phyloP scores from a whole-genome alignment of 2,329 filamentous ascomycete species.

The Aureobasidium sp. region DNA sequence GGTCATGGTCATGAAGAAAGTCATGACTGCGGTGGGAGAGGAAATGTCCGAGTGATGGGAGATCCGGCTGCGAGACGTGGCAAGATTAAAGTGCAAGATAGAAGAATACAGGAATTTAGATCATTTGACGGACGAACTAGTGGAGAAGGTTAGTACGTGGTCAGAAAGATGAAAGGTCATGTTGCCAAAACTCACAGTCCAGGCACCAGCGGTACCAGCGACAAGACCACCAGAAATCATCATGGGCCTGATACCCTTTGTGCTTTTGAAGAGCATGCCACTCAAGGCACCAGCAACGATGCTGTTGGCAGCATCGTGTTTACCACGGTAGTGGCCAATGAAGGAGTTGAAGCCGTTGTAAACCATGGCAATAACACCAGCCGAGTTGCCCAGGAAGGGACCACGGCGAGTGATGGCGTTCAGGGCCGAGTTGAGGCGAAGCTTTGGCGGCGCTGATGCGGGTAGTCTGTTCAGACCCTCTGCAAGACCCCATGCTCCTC shows the following conservation, averaged over 20 bases:
- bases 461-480: constrained; percentile 74
- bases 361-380: constrained; percentile 88
- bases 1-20: not conserved
- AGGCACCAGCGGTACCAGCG: constrained; percentile 72
- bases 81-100: not conserved
- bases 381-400: constrained; percentile 92
- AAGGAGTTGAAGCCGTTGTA: constrained; percentile 91
- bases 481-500: constrained; percentile 85
- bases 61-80: not conserved
- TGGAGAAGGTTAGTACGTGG: not conserved
- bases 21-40: not conserved
- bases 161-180: no score
- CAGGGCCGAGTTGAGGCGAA: constrained; percentile 86
- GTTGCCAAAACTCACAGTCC: constrained; percentile 66
- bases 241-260: constrained; percentile 83
- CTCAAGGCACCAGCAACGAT: constrained; percentile 77
- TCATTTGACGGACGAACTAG: constrained; percentile 7
- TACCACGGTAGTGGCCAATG: constrained; percentile 70
- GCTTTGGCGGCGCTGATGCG: constrained; percentile 71
- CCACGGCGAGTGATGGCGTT: constrained; percentile 91
- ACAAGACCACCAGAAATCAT: constrained; percentile 89
- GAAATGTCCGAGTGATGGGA: not conserved
- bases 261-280: constrained; percentile 95
- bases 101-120: not conserved
- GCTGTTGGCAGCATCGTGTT: constrained; percentile 86